Base-by-base conservation (phyloP, 331 rosid species). In the Quercus tomentella region DNA sequence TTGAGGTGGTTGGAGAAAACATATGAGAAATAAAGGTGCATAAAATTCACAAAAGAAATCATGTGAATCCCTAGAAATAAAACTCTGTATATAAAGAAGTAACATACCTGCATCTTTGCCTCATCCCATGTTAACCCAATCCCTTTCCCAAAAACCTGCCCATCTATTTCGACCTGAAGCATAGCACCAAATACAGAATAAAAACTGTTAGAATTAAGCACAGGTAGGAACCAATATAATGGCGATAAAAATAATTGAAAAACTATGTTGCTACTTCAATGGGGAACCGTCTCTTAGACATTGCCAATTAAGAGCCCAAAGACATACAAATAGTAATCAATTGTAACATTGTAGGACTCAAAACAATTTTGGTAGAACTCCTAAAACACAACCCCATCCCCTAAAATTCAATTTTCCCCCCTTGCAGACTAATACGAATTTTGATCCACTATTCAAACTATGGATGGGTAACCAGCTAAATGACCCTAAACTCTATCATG, bases 61-160 rank as follows among this genome's bases (percentile, higher is more conserved):
- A 51, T 35, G 52, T 5, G 41, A 23, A 41, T 71, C 51, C 72
- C 26, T 56, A 31, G 63, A 43, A 61, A 51, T 4, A 41, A 49
- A 49, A 62, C 45, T 63, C 81, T 56, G 21, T 16, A 54, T 10
- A 45, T 18, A 58, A 58, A 80, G 70, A 81, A 76, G 65, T 26
- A 51, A 52, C 69, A 78, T 74, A 90, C 98, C 96, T 90, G 94
- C 92, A 85, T 81, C 78, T 81, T 94, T 70, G 98, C 97, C 80
- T 92, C 98, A 81, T 94, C 98, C 97, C 96, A 92, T 37, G 97
- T 92, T 70, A 92, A 81, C 73, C 98, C 98, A 15, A 80, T 86
- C 77, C 98, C 97, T 78, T 85, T 92, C 74, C 97, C 98, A 62
- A 88, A 73, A 56, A 94, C 82, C 77, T 87, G 92, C 49, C 98